Percentiles rank a stretch among this genome's conserved stretches.
phyloP scores from a whole-genome alignment of 345 rosid genomes.

The Brassica rapa region DNA sequence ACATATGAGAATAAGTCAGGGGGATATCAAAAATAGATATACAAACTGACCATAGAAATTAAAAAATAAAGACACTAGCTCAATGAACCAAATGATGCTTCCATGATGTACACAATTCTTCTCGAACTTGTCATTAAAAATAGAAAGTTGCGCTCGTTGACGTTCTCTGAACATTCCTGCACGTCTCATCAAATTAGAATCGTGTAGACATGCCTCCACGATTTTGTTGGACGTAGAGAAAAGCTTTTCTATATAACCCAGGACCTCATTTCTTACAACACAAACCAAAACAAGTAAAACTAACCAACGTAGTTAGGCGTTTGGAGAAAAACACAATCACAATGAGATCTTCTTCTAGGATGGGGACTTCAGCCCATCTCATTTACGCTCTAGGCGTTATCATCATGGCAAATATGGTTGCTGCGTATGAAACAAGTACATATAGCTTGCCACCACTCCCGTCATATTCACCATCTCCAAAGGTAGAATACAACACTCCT shows the following conservation, averaged over 20 bases:
- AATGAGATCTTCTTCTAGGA: slow-evolving; percentile 27
- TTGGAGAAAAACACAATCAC: neutral
- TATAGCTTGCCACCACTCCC: neutral
- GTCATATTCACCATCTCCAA: slow-evolving; percentile 3
- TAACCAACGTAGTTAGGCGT: slow-evolving; percentile 22
- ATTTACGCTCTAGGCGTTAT: slow-evolving; percentile 17
- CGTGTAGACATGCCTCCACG: neutral
- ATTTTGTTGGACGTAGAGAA: neutral
- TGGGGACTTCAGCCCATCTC: slow-evolving; percentile 35
- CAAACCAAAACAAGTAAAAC: slow-evolving; percentile 23
- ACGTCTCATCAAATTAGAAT: neutral
- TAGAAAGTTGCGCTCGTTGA: neutral
- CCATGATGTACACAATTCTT: neutral
- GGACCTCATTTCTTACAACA: neutral
- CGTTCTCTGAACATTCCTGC: neutral
- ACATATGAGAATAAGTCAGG: neutral
- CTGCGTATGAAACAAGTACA: slow-evolving; percentile 1
- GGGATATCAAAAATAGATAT: neutral
- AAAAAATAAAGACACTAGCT: neutral
- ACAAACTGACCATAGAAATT: neutral
- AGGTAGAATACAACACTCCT: neutral
- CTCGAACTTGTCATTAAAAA: neutral
- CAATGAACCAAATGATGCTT: neutral
- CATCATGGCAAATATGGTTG: slow-evolving; percentile 24
- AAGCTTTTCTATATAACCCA: slow-evolving; percentile 23